A percentile compares a stretch with the other conserved stretches of the same genome.
Conservation (phyloP, 495 filamentous ascomycete species). For the Patellaria atrata region DNA sequence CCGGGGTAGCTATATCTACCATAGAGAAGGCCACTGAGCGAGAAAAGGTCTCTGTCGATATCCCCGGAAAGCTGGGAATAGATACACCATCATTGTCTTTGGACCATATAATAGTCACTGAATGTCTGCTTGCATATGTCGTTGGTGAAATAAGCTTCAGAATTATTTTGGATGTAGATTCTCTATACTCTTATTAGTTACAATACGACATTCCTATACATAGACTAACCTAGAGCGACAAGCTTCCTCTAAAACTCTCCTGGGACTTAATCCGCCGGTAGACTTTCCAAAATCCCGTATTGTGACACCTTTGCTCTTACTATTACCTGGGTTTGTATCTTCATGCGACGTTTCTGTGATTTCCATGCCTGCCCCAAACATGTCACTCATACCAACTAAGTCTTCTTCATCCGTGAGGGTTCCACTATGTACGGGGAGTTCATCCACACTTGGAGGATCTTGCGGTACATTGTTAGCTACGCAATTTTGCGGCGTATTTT, state of each 20-base stretch:
- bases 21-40: constrained; percentile 49
- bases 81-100: constrained; percentile 50
- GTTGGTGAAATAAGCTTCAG: constrained; percentile 55
- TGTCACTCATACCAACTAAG: too few relatives aligned
- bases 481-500: too few relatives aligned
- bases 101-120: constrained; percentile 65
- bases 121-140: constrained; percentile 58
- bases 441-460: too few relatives aligned
- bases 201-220: constrained; percentile 1
- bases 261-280: constrained; percentile 54
- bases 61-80: constrained; percentile 25
- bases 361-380: too few relatives aligned
- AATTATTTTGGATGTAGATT: constrained; percentile 47
- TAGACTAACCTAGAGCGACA: constrained; percentile 59
- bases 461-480: too few relatives aligned
- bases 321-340: too few relatives aligned
- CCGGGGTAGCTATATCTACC: constrained; percentile 59
- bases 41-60: constrained; percentile 32
- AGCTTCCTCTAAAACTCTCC: constrained; percentile 66
- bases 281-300: constrained; percentile 76
- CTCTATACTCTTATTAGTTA: constrained; percentile 31
- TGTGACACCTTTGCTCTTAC: constrained; percentile 28
- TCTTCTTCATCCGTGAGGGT: constrained; percentile 31
- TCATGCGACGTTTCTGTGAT: too few relatives aligned
- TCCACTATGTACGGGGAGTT: too few relatives aligned